These are phyloP conservation scores for Colletotrichum phormii DNA, from an alignment of 2,329 filamentous ascomycete species.

Conservation along the genomic window DNA sequence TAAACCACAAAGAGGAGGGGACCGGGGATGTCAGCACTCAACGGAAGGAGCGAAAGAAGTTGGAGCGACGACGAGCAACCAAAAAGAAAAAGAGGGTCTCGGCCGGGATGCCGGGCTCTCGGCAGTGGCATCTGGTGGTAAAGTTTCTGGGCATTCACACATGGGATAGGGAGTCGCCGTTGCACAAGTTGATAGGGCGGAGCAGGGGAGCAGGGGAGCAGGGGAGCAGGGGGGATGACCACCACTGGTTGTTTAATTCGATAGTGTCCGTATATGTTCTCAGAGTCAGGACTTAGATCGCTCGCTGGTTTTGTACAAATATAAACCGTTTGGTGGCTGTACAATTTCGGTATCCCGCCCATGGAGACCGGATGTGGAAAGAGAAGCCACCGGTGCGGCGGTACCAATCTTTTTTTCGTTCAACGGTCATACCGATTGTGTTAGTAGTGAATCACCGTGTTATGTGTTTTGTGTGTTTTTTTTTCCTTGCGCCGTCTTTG, in stretches of 20 bases:
- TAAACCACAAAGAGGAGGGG: neutral
- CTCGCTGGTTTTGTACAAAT: neutral
- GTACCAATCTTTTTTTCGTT: neutral
- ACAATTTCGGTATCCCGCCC: neutral
- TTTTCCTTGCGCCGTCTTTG: neutral
- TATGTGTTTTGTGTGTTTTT: neutral
- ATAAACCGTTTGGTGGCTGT: neutral
- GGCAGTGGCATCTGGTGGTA: constrained; percentile 21
- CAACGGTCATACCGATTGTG: neutral
- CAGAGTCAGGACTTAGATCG: neutral
- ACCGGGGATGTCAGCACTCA: neutral
- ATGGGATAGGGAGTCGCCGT: neutral
- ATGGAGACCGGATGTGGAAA: neutral
- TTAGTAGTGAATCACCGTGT: neutral
- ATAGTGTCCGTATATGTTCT: neutral
- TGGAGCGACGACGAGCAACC: neutral
- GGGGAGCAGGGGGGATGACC: too few relatives aligned
- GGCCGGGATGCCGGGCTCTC: constrained; percentile 24
- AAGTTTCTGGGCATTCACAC: constrained; percentile 8
- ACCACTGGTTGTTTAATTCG: neutral
- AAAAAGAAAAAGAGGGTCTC: constrained; percentile 4
- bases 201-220: neutral
- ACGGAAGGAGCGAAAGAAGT: neutral
- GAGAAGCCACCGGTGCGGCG: too few relatives aligned
- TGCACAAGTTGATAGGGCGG: neutral